Evolutionary conservation across 805 yeast species (phyloP), one percentile per base, ranked within the genome.

Genomic region (Metschnikowia santaceciliae): DNA sequence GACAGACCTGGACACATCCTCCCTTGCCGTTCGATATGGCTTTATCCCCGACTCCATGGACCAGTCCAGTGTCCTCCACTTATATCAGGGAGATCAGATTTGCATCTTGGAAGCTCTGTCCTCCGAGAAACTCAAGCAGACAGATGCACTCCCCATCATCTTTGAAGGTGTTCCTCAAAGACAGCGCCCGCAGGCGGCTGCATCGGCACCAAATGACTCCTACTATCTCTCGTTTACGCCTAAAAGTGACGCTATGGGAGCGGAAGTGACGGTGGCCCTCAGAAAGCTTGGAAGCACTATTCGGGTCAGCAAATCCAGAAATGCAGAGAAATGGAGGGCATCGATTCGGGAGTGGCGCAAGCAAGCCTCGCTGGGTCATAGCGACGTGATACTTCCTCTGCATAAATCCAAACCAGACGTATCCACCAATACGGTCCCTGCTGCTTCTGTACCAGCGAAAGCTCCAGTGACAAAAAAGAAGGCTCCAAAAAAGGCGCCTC

Each of bases 11-110:
- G 46, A 39, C 5, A 6, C 48, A n/a, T 33, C 51, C 8, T 50
- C 58, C 36, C 47, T 57, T 32, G 59, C 61, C 4, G 59, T 74
- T 26, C 62, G 77, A 30, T 74, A 74, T 52, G 77, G 77, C 19
- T 66, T 69, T 50, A 64, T 71, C 8, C 76, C 76, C 4, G 74
- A 70, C 46, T 63, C 74, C 26, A 65, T 73, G 72, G 76, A 72
- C 52, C 70, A 69, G 49, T 42, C 62, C 3, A 60, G 62, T 46
- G 68, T 69, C 4, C 54, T 72, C 36, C 63, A 56, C 19, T 59
- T 74, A 44, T 72, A 69, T 56, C 72, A 70, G 47, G 63, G 62
- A 48, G 66, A 66, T 47, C 67, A 65, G 42, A 65, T 67, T 44
- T 61, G 72, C 42, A 54, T 72, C 17, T 50, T 73, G 32, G 64